Conservation (phyloP, 2,329 filamentous ascomycete genomes). For the Aspergillus versicolor region DNA sequence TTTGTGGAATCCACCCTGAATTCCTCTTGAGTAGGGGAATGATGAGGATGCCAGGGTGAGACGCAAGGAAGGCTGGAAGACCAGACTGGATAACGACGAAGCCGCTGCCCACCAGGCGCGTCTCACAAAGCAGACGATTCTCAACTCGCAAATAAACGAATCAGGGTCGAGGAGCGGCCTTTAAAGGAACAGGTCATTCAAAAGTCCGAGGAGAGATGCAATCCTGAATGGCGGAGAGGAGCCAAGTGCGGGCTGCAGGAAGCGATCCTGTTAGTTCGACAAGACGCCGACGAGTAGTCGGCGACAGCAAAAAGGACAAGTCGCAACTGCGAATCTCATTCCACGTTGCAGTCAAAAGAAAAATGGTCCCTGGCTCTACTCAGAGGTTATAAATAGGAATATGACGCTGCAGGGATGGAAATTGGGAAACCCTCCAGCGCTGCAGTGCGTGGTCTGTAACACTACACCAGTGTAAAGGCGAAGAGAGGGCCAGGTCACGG, state of each 20-base stretch:
- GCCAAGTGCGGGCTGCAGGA: conserved; percentile 17
- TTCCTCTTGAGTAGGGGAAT: background rate
- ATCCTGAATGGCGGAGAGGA: conserved; percentile 11
- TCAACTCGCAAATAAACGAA: conserved; percentile 12
- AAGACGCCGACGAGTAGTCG: background rate
- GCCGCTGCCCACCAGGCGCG: conserved; percentile 12
- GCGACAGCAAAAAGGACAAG: conserved; percentile 7
- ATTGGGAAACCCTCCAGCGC: background rate
- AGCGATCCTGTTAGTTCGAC: conserved; percentile 3
- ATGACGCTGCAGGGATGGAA: conserved; percentile 3
- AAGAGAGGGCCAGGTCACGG: background rate
- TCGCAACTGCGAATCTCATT: conserved; percentile 7
- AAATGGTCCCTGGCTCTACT: background rate
- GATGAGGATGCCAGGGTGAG: background rate
- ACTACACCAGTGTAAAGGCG: too few species aligned
- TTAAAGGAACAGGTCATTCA: conserved; percentile 10
- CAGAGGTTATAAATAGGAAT: conserved; percentile 3
- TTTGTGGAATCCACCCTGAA: background rate
- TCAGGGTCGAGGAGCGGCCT: conserved; percentile 1
- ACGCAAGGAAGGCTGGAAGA: conserved; percentile 8
- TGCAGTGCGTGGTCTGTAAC: background rate
- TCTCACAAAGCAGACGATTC: conserved; percentile 13
- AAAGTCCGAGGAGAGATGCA: conserved; percentile 5
- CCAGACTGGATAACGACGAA: conserved; percentile 10
- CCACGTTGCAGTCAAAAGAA: conserved; percentile 19